Evolutionary conservation across 1,139 yeast genomes (phyloP).

Genomic region (Yamadazyma friedrichii): DNA sequence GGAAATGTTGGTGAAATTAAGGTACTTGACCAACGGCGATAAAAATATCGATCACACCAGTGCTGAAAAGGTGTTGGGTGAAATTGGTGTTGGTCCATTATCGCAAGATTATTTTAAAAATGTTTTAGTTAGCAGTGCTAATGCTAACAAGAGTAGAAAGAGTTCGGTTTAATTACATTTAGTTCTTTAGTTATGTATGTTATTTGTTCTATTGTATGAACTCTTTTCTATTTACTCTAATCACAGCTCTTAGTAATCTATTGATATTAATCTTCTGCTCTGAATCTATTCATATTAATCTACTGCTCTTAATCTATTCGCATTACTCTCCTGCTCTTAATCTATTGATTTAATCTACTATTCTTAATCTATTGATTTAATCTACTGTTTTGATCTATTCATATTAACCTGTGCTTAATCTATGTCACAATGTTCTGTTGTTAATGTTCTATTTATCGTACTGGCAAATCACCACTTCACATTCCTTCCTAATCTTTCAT

Average conservation of each 20-base stretch:
- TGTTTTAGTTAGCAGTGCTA: slow-evolving; percentile 35
- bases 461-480: too few species aligned
- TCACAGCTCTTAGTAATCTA: slow-evolving; percentile 1
- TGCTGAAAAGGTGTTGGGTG: slow-evolving; percentile 75
- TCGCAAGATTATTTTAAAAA: slow-evolving; percentile 48
- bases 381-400: too few species aligned
- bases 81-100: slow-evolving; percentile 79
- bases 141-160: slow-evolving; percentile 24
- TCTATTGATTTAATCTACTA: too few species aligned
- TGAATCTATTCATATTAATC: too few species aligned
- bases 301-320: too few species aligned
- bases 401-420: too few species aligned
- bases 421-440: too few species aligned
- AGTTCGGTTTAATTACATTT: slow-evolving; percentile 9
- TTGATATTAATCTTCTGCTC: too few species aligned
- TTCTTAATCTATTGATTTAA: too few species aligned
- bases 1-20: slow-evolving; percentile 63
- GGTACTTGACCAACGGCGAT: slow-evolving; percentile 41
- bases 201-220: too few species aligned
- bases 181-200: background rate
- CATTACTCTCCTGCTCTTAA: too few species aligned
- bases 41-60: slow-evolving; percentile 57
- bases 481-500: slow-evolving; percentile 42
- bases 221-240: slow-evolving; percentile 11
- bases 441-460: too few species aligned